Evolutionary conservation across 768 basidiomycete species (phyloP).

Genomic region (Multifurca ochricompacta): DNA sequence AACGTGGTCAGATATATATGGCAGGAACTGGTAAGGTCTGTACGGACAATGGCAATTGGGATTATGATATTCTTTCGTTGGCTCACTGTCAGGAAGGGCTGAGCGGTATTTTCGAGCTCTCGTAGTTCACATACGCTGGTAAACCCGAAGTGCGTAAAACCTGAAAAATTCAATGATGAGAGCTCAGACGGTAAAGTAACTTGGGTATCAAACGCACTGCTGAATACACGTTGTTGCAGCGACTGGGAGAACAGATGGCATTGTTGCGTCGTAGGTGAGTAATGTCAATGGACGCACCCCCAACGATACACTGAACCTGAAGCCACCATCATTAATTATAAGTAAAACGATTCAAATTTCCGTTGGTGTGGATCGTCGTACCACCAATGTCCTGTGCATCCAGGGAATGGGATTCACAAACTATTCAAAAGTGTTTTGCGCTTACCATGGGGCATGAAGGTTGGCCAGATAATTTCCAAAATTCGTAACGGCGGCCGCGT

Average conservation of each 20-base stretch:
- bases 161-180: background rate
- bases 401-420: no score
- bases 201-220: background rate
- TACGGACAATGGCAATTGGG: slow-evolving; percentile 4
- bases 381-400: slow-evolving; percentile 9
- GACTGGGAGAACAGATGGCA: background rate
- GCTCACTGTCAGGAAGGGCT: background rate
- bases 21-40: background rate
- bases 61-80: slow-evolving; percentile 1
- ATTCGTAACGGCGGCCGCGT: slow-evolving; percentile 2
- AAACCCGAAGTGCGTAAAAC: slow-evolving; percentile 5
- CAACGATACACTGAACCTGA: slow-evolving; percentile 1
- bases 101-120: background rate
- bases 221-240: slow-evolving; percentile 3
- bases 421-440: background rate
- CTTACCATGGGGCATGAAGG: slow-evolving; percentile 15
- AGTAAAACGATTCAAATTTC: background rate
- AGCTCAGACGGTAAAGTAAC: background rate
- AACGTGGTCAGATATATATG: background rate
- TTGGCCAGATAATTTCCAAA: slow-evolving; percentile 6
- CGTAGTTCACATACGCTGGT: slow-evolving; percentile 1
- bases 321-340: background rate
- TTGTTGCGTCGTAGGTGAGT: background rate
- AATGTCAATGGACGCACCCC: background rate
- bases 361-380: background rate